Conservation (phyloP, 1,139 yeast species). For the Pichia sp. region DNA sequence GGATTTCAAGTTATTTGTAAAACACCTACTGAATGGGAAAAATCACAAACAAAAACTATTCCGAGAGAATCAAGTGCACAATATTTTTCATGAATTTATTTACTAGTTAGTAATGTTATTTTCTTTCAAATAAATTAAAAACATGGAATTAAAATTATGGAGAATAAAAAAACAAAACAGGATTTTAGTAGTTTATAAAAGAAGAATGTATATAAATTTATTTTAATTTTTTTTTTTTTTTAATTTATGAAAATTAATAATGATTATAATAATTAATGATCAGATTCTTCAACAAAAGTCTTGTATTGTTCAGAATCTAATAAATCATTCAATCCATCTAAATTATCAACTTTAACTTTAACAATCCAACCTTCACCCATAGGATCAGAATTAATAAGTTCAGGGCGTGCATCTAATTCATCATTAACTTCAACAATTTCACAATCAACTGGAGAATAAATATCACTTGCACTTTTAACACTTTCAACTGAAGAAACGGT, state of each 20-base stretch:
- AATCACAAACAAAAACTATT: not conserved
- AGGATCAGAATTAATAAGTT: constrained; percentile 79
- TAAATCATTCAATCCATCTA: constrained; percentile 33
- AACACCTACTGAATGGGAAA: constrained; percentile 57
- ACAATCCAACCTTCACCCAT: constrained; percentile 93
- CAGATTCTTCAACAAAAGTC: constrained; percentile 46
- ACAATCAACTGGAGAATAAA: constrained; percentile 83
- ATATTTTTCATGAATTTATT: constrained; percentile 2
- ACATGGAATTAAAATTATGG: not conserved
- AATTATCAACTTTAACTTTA: constrained; percentile 47
- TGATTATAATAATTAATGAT: constrained; percentile 15
- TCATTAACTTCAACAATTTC: constrained; percentile 68
- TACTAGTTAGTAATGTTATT: not conserved
- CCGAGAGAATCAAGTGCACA: constrained; percentile 4
- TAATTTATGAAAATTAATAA: too few relatives aligned
- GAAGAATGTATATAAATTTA: not conserved
- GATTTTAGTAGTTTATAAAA: not conserved
- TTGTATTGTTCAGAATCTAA: constrained; percentile 58
- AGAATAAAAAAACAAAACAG: too few relatives aligned
- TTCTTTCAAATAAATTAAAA: not conserved
- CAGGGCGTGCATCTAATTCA: constrained; percentile 62
- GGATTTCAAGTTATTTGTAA: constrained; percentile 84
- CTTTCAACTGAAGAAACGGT: constrained; percentile 89
- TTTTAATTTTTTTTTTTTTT: too few relatives aligned
- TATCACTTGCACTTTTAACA: constrained; percentile 91